phyloP scores from a whole-genome alignment of 208 protist genomes.

The Trypanosoma cruzi region DNA sequence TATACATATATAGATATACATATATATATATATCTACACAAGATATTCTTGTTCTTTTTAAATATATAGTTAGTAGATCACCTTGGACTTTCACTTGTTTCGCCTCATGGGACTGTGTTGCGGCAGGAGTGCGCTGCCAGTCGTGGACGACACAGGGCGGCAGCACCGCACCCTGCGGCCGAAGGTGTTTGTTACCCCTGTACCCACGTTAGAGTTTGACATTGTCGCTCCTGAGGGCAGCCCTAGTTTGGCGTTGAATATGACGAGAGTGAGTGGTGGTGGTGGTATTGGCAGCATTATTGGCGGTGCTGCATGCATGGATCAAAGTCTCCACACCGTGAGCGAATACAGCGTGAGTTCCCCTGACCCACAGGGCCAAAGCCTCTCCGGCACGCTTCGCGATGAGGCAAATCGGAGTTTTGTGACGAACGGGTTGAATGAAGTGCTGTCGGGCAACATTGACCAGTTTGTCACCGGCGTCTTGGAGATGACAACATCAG shows the following conservation, averaged over 20 bases:
- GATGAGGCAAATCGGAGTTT: slow-evolving; percentile 36
- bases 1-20: slow-evolving; percentile 14
- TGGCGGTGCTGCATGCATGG: slow-evolving; percentile 21
- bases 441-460: slow-evolving; percentile 54
- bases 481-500: slow-evolving; percentile 34
- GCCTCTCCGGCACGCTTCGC: slow-evolving; percentile 29
- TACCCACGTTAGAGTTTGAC: slow-evolving; percentile 58
- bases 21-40: slow-evolving; percentile 9
- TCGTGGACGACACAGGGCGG: slow-evolving; percentile 23
- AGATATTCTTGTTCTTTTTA: background rate
- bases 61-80: too few relatives aligned
- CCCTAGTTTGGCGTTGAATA: slow-evolving; percentile 1
- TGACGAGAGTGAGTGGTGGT: slow-evolving; percentile 12
- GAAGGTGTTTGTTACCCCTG: background rate
- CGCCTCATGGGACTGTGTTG: slow-evolving; percentile 25
- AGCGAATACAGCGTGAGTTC: slow-evolving; percentile 14
- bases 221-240: slow-evolving; percentile 39
- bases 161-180: background rate
- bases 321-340: slow-evolving; percentile 54
- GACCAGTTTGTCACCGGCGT: slow-evolving; percentile 54
- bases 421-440: slow-evolving; percentile 69
- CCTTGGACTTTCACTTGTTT: background rate
- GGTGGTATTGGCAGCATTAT: slow-evolving; percentile 6
- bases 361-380: background rate
- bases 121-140: slow-evolving; percentile 16